Evolutionary conservation across 345 rosid genomes (phyloP).

Genomic region (Salix exigua): DNA sequence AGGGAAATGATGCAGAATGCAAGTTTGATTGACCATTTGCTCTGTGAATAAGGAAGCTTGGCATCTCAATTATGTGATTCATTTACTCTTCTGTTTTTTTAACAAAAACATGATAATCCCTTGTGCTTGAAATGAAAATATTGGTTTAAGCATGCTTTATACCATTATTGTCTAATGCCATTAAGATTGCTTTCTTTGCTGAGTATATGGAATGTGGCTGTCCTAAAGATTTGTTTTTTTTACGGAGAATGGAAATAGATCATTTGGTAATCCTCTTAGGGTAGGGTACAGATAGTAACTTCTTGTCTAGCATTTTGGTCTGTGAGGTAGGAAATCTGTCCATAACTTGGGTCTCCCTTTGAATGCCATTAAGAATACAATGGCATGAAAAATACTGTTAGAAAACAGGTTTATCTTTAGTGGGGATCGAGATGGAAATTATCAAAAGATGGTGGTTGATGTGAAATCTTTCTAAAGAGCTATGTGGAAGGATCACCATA

Average conservation of each 20-base stretch:
- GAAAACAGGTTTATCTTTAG: not conserved
- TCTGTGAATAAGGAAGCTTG: not conserved
- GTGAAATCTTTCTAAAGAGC: not conserved
- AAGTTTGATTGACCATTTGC: not conserved
- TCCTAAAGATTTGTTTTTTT: not conserved
- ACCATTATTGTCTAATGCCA: not conserved
- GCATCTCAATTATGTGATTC: not conserved
- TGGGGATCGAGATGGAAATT: too few relatives aligned
- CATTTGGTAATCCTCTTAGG: not conserved
- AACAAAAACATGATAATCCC: not conserved
- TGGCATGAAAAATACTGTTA: not conserved
- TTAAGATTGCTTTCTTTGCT: not conserved
- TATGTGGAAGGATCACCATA: not conserved
- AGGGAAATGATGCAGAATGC: not conserved
- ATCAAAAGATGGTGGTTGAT: not conserved
- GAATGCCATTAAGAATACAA: not conserved
- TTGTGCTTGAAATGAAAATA: not conserved
- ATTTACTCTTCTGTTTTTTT: not conserved
- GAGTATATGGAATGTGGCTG: not conserved
- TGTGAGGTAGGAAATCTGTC: not conserved
- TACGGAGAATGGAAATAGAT: too few relatives aligned
- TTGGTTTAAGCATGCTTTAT: not conserved
- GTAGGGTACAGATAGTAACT: not conserved
- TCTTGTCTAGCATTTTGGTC: not conserved
- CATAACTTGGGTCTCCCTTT: not conserved